Conservation (phyloP, 148 eudicot species). For the Nepenthes mirabilis region DNA sequence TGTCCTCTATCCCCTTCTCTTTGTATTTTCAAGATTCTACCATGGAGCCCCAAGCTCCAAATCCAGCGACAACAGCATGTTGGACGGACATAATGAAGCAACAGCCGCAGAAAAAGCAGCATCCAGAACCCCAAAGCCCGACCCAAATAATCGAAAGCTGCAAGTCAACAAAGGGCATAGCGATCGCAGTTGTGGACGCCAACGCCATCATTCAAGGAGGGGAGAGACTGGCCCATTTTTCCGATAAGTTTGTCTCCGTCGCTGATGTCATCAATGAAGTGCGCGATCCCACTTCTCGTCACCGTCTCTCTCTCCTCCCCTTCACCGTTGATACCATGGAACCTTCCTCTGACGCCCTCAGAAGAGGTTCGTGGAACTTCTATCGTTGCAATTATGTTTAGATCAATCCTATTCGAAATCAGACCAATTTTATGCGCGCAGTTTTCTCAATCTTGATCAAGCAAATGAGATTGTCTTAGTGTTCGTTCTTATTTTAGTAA, state of each 20-base stretch:
- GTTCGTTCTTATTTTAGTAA: too few species aligned
- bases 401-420: background rate
- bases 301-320: constrained; percentile 52
- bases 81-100: constrained; percentile 68
- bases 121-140: constrained; percentile 6
- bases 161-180: constrained; percentile 51
- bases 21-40: background rate
- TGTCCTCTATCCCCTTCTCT: background rate
- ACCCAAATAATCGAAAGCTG: constrained; percentile 23
- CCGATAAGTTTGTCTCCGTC: constrained; percentile 67
- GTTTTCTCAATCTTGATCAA: background rate
- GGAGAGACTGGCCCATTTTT: constrained; percentile 24
- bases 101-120: constrained; percentile 7
- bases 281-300: constrained; percentile 76
- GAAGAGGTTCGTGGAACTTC: constrained; percentile 35
- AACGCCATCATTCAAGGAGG: constrained; percentile 84
- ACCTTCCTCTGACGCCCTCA: constrained; percentile 72
- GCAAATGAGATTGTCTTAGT: too few species aligned
- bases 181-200: constrained; percentile 91
- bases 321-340: constrained; percentile 44
- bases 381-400: background rate
- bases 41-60: too few species aligned
- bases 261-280: constrained; percentile 58
- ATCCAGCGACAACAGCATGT: constrained; percentile 10
- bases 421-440: background rate